Percentiles rank a stretch among this genome's conserved stretches.
These are phyloP conservation scores for Penicillium diatomitis DNA, from an alignment of 495 filamentous ascomycete species.

Conservation along the genomic window DNA sequence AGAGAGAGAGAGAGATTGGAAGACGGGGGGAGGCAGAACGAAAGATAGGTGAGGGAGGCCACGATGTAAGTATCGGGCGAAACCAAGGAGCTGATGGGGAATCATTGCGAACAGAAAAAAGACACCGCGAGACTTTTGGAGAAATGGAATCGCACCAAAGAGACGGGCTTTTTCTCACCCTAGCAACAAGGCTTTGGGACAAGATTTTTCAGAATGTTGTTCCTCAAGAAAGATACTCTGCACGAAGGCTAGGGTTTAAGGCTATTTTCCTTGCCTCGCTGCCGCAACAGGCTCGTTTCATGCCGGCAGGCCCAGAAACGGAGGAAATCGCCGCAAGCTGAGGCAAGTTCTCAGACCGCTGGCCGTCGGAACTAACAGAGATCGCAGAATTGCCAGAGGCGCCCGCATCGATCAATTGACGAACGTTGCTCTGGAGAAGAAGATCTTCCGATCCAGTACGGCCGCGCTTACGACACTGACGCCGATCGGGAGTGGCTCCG, in stretches of 20 bases:
- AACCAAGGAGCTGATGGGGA: background rate
- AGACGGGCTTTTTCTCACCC: conserved; percentile 20
- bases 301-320: conserved; percentile 33
- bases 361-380: conserved; percentile 30
- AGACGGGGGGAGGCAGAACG: background rate
- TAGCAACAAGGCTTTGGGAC: conserved; percentile 12
- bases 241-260: conserved; percentile 28
- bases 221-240: conserved; percentile 18
- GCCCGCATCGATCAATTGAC: conserved; percentile 39
- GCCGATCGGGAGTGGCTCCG: conserved; percentile 27
- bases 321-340: conserved; percentile 12
- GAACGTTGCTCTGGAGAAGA: conserved; percentile 64
- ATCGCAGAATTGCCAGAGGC: conserved; percentile 16
- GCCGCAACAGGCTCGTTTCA: conserved; percentile 41
- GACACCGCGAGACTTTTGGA: conserved; percentile 5
- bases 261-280: conserved; percentile 35
- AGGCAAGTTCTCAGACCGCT: conserved; percentile 29
- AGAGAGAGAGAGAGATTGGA: background rate
- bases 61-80: too few relatives aligned
- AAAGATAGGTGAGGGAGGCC: background rate
- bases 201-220: background rate
- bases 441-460: conserved; percentile 59
- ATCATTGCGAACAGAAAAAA: conserved; percentile 1
- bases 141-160: conserved; percentile 3
- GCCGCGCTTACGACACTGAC: conserved; percentile 53